Evolutionary conservation across 768 basidiomycete species (phyloP), one percentile per base, ranked within the genome.

Genomic region (Amanita fuliginea): DNA sequence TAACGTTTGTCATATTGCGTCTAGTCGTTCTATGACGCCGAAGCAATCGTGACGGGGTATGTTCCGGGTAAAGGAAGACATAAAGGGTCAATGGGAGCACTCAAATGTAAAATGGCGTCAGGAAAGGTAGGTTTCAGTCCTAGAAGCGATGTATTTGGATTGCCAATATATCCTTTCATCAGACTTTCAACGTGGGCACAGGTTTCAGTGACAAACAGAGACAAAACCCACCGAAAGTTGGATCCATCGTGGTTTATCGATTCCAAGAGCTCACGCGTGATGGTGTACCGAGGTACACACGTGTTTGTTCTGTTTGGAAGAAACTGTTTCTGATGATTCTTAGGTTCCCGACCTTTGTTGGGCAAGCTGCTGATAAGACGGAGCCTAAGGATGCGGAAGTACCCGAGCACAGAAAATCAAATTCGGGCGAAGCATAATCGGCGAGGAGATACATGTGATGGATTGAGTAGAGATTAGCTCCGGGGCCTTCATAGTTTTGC

Each of bases 241-340:
- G 77, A 4, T 59, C 70, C 0, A 78, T 81, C 51, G 73, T 81
- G 28, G 67, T 67, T 0, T 81, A 81, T 61, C 69, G 76, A 28
- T 81, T 80, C 59, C 77, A 79, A 55, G 78, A 80, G 56, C 62
- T 81, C 14, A 79, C 77, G 1, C 69, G 64, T 52, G 73, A 76
- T 54, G 74, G 75, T 1, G 73, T 76, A 3, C 78, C 78, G n/a
- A 66, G 78, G 77, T 77, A 50, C 21, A 63, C 33, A n/a, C 22
- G 5, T 50, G 11, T 24, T 6, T 26, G 14, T 22, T 51, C 37
- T 4, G 16, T 42, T 6, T 6, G 19, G 34, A 32, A 6, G 28
- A 40, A 22, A 21, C 18, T 6, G 30, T 2, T 30, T 39, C 4
- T 21, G 4, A 26, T 18, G 28, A 40, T 19, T 11, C 3, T 18